Conservation (phyloP, 2,329 filamentous ascomycete genomes). For the Shiraia bambusicola region DNA sequence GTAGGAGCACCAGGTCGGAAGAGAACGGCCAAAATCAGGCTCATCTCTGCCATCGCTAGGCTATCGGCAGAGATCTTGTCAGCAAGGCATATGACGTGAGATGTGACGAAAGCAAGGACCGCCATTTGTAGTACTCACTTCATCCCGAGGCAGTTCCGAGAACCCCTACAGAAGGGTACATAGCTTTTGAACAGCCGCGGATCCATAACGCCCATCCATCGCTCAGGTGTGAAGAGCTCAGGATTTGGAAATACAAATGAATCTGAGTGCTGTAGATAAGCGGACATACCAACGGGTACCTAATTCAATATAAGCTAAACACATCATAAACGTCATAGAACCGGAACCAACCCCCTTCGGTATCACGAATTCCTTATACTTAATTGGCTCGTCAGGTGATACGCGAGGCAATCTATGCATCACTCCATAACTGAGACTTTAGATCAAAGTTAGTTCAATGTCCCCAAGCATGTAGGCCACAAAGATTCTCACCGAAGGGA, state of each 20-base stretch:
- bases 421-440: background rate
- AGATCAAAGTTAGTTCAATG: background rate
- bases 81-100: too few species aligned
- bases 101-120: too few species aligned
- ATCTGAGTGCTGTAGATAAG: constrained; percentile 5
- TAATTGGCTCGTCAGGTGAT: background rate
- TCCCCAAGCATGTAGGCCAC: constrained; percentile 9
- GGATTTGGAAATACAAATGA: constrained; percentile 3
- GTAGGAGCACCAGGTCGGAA: constrained; percentile 15
- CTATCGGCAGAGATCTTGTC: background rate
- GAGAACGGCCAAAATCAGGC: constrained; percentile 23
- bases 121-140: background rate
- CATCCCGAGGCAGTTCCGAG: constrained; percentile 1
- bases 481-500: constrained; percentile 21
- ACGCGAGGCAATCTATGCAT: background rate
- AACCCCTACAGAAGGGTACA: background rate
- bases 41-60: constrained; percentile 24
- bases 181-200: background rate
- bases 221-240: constrained; percentile 3
- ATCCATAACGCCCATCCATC: background rate
- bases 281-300: constrained; percentile 15
- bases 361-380: constrained; percentile 10
- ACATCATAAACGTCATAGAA: too few species aligned
- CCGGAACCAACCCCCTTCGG: constrained; percentile 3
- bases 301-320: too few species aligned